phyloP scores from a whole-genome alignment of 192 early-diverging fungal species.

The Coemansia sp. region DNA sequence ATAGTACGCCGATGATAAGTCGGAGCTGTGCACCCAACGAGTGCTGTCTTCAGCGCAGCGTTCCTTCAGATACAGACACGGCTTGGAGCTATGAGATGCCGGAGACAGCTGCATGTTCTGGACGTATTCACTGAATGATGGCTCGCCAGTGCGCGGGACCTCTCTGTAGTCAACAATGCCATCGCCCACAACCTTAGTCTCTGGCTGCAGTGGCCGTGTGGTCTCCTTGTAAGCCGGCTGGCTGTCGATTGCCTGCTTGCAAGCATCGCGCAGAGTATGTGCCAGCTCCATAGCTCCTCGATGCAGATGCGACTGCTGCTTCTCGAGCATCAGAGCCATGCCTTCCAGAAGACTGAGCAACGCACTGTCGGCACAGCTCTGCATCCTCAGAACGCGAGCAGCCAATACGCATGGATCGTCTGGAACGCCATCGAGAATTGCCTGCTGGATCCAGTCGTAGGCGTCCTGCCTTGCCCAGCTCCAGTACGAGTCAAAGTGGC shows the following conservation, averaged over 20 bases:
- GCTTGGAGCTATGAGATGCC: constrained; percentile 27
- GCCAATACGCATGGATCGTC: constrained; percentile 59
- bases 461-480: constrained; percentile 75
- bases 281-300: constrained; percentile 52
- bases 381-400: constrained; percentile 50
- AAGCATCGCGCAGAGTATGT: constrained; percentile 71
- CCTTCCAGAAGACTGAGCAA: constrained; percentile 81
- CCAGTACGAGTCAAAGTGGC: constrained; percentile 93
- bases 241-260: constrained; percentile 64
- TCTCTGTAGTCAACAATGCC: constrained; percentile 81
- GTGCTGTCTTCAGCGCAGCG: not conserved
- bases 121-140: constrained; percentile 84
- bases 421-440: constrained; percentile 74
- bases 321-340: constrained; percentile 64
- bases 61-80: constrained; percentile 23
- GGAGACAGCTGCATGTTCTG: constrained; percentile 62
- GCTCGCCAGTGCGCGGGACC: constrained; percentile 67
- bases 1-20: constrained; percentile 72
- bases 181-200: constrained; percentile 65
- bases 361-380: constrained; percentile 75
- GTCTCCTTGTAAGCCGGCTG: constrained; percentile 86
- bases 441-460: constrained; percentile 69
- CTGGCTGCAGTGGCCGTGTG: constrained; percentile 72
- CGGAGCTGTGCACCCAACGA: constrained; percentile 71
- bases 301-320: constrained; percentile 63